These are phyloP conservation scores for Ogataea zsoltii DNA, from an alignment of 805 yeast species.

Conservation along the genomic window DNA sequence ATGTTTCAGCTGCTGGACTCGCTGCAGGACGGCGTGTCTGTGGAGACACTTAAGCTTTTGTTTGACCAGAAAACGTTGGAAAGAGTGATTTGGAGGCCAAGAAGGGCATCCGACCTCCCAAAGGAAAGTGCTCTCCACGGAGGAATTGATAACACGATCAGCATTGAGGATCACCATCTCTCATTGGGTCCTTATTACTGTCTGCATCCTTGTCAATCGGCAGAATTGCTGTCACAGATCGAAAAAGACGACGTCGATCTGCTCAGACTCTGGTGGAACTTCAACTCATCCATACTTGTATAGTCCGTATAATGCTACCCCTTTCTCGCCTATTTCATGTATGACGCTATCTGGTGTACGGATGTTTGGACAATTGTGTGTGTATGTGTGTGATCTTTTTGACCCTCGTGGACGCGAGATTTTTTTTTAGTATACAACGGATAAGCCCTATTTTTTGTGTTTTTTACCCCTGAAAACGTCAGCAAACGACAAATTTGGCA, in stretches of 20 bases:
- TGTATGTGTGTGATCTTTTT: not conserved
- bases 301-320: not conserved
- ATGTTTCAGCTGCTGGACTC: not conserved
- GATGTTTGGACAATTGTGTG: too few relatives aligned
- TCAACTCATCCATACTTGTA: slow-evolving; percentile 13
- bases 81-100: slow-evolving; percentile 2
- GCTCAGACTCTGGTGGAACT: slow-evolving; percentile 31
- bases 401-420: not conserved
- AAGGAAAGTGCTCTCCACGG: not conserved
- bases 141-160: not conserved
- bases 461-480: too few relatives aligned
- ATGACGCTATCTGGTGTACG: not conserved
- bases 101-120: not conserved
- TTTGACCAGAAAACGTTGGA: slow-evolving; percentile 12
- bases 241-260: not conserved
- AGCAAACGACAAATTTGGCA: too few relatives aligned
- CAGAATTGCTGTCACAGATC: slow-evolving; percentile 28
- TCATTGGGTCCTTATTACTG: slow-evolving; percentile 22
- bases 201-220: slow-evolving; percentile 45
- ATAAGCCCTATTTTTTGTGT: too few relatives aligned
- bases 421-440: not conserved
- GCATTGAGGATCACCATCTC: slow-evolving; percentile 14
- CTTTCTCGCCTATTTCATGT: slow-evolving; percentile 24
- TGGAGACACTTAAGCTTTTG: slow-evolving; percentile 13
- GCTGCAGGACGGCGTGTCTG: not conserved